Conservation (phyloP, 2,329 filamentous ascomycete genomes). For the Mycosphaerella sp. region DNA sequence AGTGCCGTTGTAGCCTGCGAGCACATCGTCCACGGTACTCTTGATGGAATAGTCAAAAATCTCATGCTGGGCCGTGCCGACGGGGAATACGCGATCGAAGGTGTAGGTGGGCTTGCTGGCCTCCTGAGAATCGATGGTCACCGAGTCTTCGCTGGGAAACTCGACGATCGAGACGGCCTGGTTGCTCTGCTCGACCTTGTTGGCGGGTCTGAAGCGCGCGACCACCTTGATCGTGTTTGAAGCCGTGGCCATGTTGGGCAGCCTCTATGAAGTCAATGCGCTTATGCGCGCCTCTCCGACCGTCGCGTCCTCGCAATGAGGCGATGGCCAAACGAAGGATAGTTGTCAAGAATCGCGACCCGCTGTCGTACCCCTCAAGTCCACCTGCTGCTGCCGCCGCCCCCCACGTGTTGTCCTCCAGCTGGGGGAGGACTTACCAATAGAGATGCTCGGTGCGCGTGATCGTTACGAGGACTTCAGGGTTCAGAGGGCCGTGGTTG, state of each 20-base stretch:
- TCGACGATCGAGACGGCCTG: constrained; percentile 87
- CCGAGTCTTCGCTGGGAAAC: constrained; percentile 86
- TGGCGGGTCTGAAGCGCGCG: constrained; percentile 95
- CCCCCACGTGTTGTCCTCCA: background rate
- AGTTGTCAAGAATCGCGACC: background rate
- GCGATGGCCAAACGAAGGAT: background rate
- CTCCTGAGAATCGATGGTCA: constrained; percentile 78
- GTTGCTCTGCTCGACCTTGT: constrained; percentile 83
- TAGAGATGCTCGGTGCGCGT: background rate
- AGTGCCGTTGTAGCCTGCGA: constrained; percentile 98
- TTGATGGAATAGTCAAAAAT: constrained; percentile 98
- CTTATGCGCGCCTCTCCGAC: background rate
- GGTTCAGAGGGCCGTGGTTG: background rate
- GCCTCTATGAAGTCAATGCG: background rate
- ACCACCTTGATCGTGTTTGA: constrained; percentile 60
- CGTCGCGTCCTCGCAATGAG: background rate
- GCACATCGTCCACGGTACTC: constrained; percentile 91
- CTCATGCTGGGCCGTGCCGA: constrained; percentile 81
- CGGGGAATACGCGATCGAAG: constrained; percentile 96
- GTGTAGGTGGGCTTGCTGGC: constrained; percentile 66
- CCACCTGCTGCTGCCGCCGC: constrained; percentile 1
- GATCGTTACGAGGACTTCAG: background rate
- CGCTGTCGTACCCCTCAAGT: background rate
- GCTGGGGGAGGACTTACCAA: background rate
- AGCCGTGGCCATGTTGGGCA: constrained; percentile 25